Conservation (phyloP, 2,329 filamentous ascomycete species). For the Phyllosticta citriasiana region DNA sequence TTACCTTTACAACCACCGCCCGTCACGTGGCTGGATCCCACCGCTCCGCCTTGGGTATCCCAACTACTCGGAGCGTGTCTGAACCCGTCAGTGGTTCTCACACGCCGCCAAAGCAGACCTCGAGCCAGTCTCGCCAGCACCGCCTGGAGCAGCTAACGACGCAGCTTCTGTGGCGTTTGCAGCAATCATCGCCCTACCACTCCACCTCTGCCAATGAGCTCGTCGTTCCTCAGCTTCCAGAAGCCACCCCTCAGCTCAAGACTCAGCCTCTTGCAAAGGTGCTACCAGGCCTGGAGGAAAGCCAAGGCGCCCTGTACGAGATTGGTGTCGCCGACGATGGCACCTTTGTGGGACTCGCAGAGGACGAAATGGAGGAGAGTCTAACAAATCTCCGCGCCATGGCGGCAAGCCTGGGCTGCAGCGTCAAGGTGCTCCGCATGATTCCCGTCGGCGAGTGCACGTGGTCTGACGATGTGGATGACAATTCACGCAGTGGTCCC, state of each 20-base stretch:
- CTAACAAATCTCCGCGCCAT: constrained; percentile 76
- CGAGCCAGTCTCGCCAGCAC: constrained; percentile 65
- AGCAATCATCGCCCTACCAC: constrained; percentile 90
- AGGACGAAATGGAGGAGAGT: constrained; percentile 89
- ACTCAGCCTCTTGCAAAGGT: constrained; percentile 44
- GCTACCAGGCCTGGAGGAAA: constrained; percentile 76
- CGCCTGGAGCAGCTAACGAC: constrained; percentile 87
- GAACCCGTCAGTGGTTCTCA: constrained; percentile 27
- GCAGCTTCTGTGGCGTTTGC: constrained; percentile 85
- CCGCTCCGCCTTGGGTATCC: constrained; percentile 30
- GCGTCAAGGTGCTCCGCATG: constrained; percentile 69
- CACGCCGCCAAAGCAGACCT: constrained; percentile 36
- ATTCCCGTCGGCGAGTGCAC: constrained; percentile 81
- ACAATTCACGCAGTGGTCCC: constrained; percentile 24
- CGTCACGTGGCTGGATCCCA: constrained; percentile 42
- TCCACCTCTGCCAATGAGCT: constrained; percentile 66
- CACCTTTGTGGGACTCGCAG: constrained; percentile 74
- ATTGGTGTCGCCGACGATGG: constrained; percentile 95
- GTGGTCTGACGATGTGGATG: constrained; percentile 44
- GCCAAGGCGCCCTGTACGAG: constrained; percentile 86
- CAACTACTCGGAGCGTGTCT: constrained; percentile 25
- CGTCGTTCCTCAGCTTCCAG: constrained; percentile 64
- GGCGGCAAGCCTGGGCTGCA: constrained; percentile 85
- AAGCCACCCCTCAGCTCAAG: constrained; percentile 52
- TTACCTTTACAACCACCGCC: constrained; percentile 60